Base-by-base conservation (phyloP, 2,329 filamentous ascomycete genomes). In the Pyrenophora teres region DNA sequence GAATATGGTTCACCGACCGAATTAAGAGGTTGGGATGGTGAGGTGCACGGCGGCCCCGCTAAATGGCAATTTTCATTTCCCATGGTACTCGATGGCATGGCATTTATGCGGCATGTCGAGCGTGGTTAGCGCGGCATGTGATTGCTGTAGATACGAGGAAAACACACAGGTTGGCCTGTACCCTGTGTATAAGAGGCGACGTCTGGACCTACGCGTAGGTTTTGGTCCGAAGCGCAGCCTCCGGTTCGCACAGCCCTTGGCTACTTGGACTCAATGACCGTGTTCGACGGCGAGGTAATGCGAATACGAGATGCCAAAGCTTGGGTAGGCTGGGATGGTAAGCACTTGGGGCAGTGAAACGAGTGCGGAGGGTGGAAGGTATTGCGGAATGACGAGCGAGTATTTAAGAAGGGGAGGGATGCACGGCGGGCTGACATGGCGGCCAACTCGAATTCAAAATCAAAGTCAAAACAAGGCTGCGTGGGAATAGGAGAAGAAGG, bases 51-150 rank as follows among this genome's bases (percentile, higher is more conserved):
- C 33, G 40, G 47, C 19, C 32, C 41, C n/a, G 23, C 18, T 32
- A 38, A 46, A 46, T 40, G 35, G 36, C 46, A 50, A 33, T 41
- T 21, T 18, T 46, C 46, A 54, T 54, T 54, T 54, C 36, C 46
- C 46, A 54, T 54, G 25, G 25, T 43, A 12, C 38, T 31, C 40
- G 40, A 50, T 53, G 36, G 21, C 21, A 25, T 25, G 23, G 40
- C 46, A 35, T 40, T 45, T 16, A 23, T 23, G 41, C 36, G 32
- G 37, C 37, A 37, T 27, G 13, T 46, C 35, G 27, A 46, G 13
- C 36, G 19, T 35, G 30, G 27, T 33, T 50, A 42, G 46, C 27
- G 51, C 41, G 23, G n/a, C 13, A 23, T 13, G 19, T 41, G 38
- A 41, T 40, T 42, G 43, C 27, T 39, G 47, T 38, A 36, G 47